These are phyloP conservation scores for Craspedostauros australis DNA, from an alignment of 108 stramenopile genomes.

Conservation along the genomic window DNA sequence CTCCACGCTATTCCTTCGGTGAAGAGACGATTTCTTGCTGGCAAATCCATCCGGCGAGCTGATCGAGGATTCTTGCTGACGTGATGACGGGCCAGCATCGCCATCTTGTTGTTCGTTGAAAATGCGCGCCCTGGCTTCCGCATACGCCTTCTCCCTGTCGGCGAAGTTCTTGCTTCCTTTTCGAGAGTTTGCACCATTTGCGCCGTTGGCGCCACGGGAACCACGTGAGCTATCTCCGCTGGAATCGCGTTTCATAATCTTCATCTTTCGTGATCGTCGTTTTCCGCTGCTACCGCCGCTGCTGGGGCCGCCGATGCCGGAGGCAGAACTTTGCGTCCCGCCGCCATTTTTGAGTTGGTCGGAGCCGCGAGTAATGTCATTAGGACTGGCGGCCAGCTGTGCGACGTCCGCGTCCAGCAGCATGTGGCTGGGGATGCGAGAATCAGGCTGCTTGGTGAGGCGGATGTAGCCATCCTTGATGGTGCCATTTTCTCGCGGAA, in stretches of 20 bases:
- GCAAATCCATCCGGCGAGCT: background rate
- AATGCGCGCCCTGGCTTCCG: constrained; percentile 87
- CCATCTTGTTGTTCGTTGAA: constrained; percentile 39
- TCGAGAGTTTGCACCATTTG: constrained; percentile 1
- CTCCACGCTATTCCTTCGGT: constrained; percentile 2
- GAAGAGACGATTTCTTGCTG: constrained; percentile 2
- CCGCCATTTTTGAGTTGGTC: constrained; percentile 2
- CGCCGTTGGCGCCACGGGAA: background rate
- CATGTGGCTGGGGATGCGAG: constrained; percentile 18
- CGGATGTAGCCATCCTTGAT: constrained; percentile 25
- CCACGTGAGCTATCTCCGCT: constrained; percentile 18
- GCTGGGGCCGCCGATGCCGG: constrained; percentile 4
- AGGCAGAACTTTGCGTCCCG: background rate
- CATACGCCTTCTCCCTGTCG: constrained; percentile 89
- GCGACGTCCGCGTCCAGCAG: constrained; percentile 13
- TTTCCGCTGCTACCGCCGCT: constrained; percentile 7
- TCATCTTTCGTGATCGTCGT: constrained; percentile 32
- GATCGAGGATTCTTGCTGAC: background rate
- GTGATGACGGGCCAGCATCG: background rate
- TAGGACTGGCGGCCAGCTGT: background rate
- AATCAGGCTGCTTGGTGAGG: constrained; percentile 17
- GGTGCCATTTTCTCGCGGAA: constrained; percentile 53
- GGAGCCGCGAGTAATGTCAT: background rate
- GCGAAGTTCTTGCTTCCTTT: constrained; percentile 36
- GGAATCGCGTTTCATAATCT: constrained; percentile 40